A percentile compares a stretch with the other conserved stretches of the same genome.
phyloP scores from a whole-genome alignment of 768 basidiomycete species.

The Trametes cubensis region DNA sequence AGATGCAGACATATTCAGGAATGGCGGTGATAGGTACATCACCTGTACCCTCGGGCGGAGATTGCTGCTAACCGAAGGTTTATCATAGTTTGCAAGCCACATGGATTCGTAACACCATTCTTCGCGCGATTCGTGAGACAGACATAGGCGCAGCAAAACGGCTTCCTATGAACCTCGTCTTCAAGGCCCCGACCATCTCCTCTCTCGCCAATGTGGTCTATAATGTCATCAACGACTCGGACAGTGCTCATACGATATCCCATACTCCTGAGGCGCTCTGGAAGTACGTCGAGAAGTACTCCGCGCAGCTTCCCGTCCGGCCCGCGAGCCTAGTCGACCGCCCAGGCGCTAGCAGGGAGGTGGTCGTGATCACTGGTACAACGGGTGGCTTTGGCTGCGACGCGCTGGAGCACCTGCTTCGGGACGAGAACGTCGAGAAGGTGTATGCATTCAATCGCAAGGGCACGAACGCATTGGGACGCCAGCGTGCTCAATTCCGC shows the following conservation, averaged over 20 bases:
- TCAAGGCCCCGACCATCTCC: slow-evolving; percentile 44
- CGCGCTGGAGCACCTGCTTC: slow-evolving; percentile 32
- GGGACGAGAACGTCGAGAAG: slow-evolving; percentile 18
- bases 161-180: slow-evolving; percentile 40
- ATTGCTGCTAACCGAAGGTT: not conserved
- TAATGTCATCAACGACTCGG: not conserved
- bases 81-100: slow-evolving; percentile 36
- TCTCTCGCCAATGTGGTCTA: slow-evolving; percentile 27
- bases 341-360: slow-evolving; percentile 18
- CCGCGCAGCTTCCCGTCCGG: slow-evolving; percentile 8
- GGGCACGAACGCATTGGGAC: slow-evolving; percentile 21
- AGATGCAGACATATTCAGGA: slow-evolving; percentile 42
- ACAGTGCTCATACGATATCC: slow-evolving; percentile 8
- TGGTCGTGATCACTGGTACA: slow-evolving; percentile 39
- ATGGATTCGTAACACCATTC: slow-evolving; percentile 37
- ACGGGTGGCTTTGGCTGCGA: slow-evolving; percentile 38
- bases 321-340: slow-evolving; percentile 1
- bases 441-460: slow-evolving; percentile 35
- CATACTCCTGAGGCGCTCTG: slow-evolving; percentile 7
- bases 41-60: no score
- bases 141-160: slow-evolving; percentile 19
- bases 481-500: slow-evolving; percentile 33
- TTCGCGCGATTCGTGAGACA: slow-evolving; percentile 34
- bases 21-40: slow-evolving; percentile 44
- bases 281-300: slow-evolving; percentile 16